These are phyloP conservation scores for Sporodiniella umbellata DNA, from an alignment of 371 early-diverging fungal species.

Conservation along the genomic window DNA sequence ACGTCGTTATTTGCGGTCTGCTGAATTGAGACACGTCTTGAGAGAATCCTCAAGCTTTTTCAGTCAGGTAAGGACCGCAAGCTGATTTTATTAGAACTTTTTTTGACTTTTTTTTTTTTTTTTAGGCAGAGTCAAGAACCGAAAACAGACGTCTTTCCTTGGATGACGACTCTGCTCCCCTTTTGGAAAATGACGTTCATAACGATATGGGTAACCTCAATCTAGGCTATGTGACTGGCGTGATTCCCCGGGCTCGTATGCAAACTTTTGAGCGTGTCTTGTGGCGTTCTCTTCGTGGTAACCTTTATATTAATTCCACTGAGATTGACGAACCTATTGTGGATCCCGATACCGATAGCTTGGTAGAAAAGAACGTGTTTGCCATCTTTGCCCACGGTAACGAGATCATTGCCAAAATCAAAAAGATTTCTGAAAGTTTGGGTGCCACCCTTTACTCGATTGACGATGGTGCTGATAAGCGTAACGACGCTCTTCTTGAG, in stretches of 20 bases:
- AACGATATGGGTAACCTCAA: constrained; percentile 33
- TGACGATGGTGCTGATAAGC: constrained; percentile 78
- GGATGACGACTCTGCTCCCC: constrained; percentile 60
- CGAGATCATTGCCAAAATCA: constrained; percentile 85
- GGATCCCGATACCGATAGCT: constrained; percentile 82
- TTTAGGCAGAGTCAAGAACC: constrained; percentile 52
- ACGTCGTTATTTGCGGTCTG: constrained; percentile 81
- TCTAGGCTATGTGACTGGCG: constrained; percentile 85
- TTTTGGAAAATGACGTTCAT: constrained; percentile 56
- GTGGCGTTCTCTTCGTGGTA: constrained; percentile 96
- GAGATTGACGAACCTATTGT: constrained; percentile 91
- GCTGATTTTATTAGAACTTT: not conserved
- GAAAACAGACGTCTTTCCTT: constrained; percentile 46
- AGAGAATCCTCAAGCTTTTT: constrained; percentile 86
- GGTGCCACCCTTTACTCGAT: constrained; percentile 94
- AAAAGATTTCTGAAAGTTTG: constrained; percentile 91
- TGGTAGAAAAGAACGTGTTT: constrained; percentile 92
- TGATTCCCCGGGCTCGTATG: constrained; percentile 83
- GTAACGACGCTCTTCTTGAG: constrained; percentile 77
- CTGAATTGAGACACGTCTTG: constrained; percentile 88
- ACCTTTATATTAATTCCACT: constrained; percentile 93
- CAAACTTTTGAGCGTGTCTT: constrained; percentile 95
- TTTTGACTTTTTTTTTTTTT: not conserved
- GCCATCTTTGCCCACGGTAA: constrained; percentile 96
- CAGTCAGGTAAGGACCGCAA: constrained; percentile 51